Evolutionary conservation across 805 yeast species (phyloP).

Genomic region (Candida chauliodis): DNA sequence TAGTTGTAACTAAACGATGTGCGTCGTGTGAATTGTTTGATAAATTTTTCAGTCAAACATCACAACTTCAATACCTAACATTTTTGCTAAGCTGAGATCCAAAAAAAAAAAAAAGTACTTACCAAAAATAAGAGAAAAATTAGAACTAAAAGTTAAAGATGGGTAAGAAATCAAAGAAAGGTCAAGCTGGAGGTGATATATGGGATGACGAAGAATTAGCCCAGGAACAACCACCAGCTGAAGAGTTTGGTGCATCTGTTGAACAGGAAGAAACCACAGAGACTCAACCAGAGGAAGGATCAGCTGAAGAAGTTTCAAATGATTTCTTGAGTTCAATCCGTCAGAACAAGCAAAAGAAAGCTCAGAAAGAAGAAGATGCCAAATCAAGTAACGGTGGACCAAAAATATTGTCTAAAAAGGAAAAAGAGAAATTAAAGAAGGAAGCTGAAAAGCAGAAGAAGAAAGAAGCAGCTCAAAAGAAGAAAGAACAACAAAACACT

Average conservation of each 20-base stretch:
- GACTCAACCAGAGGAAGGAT: conserved; percentile 13
- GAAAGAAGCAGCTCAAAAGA: conserved; percentile 84
- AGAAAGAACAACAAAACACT: conserved; percentile 67
- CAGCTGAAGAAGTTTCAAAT: conserved; percentile 35
- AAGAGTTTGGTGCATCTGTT: conserved; percentile 28
- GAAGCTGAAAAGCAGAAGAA: conserved; percentile 86
- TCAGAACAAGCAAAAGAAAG: conserved; percentile 74
- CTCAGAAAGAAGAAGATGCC: conserved; percentile 61
- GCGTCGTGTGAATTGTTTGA: conserved; percentile 10
- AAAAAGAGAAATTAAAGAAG: conserved; percentile 91
- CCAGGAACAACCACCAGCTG: conserved; percentile 34
- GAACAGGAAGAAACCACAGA: conserved; percentile 34
- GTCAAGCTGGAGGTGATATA: conserved; percentile 62
- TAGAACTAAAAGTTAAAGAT: conserved; percentile 19
- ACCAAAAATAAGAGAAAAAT: neutral
- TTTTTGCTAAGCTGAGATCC: conserved; percentile 1
- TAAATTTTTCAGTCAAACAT: conserved; percentile 1
- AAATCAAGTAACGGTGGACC: conserved; percentile 59
- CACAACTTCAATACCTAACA: conserved; percentile 6
- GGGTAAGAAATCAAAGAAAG: conserved; percentile 54
- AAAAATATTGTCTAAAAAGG: conserved; percentile 84
- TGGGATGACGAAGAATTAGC: conserved; percentile 76
- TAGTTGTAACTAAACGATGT: no score
- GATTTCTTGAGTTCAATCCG: conserved; percentile 84
- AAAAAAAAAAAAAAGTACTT: conserved; percentile 1